phyloP scores from a whole-genome alignment of 345 rosid species.

The Litchi chinensis region DNA sequence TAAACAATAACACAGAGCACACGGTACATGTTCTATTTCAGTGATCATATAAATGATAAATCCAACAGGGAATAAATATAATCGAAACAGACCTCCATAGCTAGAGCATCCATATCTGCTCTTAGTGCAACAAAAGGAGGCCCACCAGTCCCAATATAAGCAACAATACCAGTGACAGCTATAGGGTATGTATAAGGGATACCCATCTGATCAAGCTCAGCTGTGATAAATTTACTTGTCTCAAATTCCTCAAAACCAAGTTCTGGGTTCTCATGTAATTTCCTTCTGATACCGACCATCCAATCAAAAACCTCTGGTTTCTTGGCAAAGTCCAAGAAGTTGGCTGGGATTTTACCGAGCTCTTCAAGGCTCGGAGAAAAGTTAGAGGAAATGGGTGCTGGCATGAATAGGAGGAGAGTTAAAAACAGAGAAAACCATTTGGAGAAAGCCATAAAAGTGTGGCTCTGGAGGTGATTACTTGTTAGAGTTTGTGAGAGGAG shows the following conservation, averaged over 20 bases:
- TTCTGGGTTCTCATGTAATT: constrained; percentile 63
- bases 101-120: constrained; percentile 96
- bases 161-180: constrained; percentile 53
- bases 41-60: not conserved
- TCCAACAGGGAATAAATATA: not conserved
- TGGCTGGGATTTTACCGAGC: constrained; percentile 28
- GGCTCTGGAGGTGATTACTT: not conserved
- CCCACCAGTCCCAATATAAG: constrained; percentile 49
- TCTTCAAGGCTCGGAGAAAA: constrained; percentile 23
- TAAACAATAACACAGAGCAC: not conserved
- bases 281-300: constrained; percentile 53
- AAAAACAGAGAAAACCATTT: constrained; percentile 26
- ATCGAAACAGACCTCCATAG: constrained; percentile 60
- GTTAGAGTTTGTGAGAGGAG: not conserved
- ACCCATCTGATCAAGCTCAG: constrained; percentile 60
- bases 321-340: constrained; percentile 47
- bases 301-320: constrained; percentile 37
- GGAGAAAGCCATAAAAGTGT: constrained; percentile 30
- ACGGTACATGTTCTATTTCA: not conserved
- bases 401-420: constrained; percentile 15
- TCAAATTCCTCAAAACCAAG: constrained; percentile 64
- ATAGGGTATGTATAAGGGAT: constrained; percentile 47
- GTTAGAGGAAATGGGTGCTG: constrained; percentile 14
- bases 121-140: constrained; percentile 70
- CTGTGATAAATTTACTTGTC: constrained; percentile 61